Evolutionary conservation across 73 alveolate species (phyloP).

Genomic region (Paramecium sonneborni): DNA sequence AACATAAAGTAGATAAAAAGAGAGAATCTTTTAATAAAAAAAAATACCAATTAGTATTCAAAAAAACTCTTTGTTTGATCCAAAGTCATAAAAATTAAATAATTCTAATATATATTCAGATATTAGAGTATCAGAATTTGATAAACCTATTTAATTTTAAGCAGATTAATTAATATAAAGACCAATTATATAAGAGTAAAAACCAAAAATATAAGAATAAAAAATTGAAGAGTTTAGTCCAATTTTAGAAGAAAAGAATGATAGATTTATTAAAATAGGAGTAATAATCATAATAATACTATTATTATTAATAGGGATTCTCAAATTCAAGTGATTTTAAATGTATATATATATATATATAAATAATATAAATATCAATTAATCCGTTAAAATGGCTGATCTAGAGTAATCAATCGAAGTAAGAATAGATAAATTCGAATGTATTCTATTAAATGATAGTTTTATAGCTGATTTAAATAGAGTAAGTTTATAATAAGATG

Average conservation of each 20-base stretch:
- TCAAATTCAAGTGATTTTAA: background rate
- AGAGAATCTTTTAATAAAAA: background rate
- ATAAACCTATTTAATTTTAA: slow-evolving; percentile 42
- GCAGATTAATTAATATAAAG: background rate
- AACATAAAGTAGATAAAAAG: background rate
- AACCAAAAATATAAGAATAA: background rate
- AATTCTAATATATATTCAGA: background rate
- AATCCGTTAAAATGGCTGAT: slow-evolving; percentile 38
- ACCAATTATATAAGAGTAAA: background rate
- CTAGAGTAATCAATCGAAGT: background rate
- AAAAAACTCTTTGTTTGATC: background rate
- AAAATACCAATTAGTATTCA: background rate
- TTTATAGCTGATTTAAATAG: slow-evolving; percentile 55
- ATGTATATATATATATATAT: background rate
- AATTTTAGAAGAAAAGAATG: background rate
- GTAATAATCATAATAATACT: background rate
- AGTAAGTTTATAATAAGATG: slow-evolving; percentile 57
- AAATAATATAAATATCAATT: background rate
- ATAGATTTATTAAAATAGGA: background rate
- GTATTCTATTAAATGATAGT: background rate
- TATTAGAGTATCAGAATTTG: background rate
- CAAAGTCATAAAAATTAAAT: background rate
- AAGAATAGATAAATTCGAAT: slow-evolving; percentile 26
- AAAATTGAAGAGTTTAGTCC: background rate
- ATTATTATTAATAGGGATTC: background rate